Base-by-base conservation (phyloP, 768 basidiomycete genomes). In the Tylopilus plumbeoviolaceoides region DNA sequence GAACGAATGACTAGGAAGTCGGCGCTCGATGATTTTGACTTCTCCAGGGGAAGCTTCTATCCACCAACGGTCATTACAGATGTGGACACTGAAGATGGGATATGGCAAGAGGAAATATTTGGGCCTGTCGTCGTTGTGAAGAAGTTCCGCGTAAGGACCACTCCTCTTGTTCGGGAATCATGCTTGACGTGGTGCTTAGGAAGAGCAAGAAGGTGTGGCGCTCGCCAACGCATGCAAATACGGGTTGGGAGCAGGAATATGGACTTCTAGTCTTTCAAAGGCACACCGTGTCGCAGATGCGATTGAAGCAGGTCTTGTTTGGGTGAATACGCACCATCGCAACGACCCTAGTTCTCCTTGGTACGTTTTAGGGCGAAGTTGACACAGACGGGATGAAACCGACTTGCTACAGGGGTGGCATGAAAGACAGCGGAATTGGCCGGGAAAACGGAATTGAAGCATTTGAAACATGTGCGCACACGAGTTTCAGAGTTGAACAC, bases 281-380 rank as follows among this genome's bases (percentile, higher is more conserved):
- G 90, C 87, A 10, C 89, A 92, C 63, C 82, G 86, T 4, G 79
- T 91, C 3, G 79, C 90, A 7, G 78, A 77, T 46, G 72, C 73
- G 31, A 83, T 94, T 33, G 77, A 93, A 58, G 74, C 85, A 17
- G 91, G 91, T 5, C 63, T 93, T 28, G 86, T 89, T 42, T 94
- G 91, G 91, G 80, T 92, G 35, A 93, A 94, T 64, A 91, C 87
- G 0, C 89, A 92, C 59, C 91, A 94, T 63, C 79, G 91, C 43
- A 93, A 94, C 60, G 90, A 93, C 63, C 91, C 91, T 8, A 87
- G 86, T 57, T 91, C 88, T 30, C 90, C 91, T 38, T 94, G 91
- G 91, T 89, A 44, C 28, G 58, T 60, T 47, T 50, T 35, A 33
- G 18, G 12, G 41, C 21, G 5, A 40, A 20, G 23, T 7, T 17